Evolutionary conservation across 2,329 filamentous ascomycete species (phyloP), one percentile per base, ranked within the genome.

Genomic region (Phialocephala sp.): DNA sequence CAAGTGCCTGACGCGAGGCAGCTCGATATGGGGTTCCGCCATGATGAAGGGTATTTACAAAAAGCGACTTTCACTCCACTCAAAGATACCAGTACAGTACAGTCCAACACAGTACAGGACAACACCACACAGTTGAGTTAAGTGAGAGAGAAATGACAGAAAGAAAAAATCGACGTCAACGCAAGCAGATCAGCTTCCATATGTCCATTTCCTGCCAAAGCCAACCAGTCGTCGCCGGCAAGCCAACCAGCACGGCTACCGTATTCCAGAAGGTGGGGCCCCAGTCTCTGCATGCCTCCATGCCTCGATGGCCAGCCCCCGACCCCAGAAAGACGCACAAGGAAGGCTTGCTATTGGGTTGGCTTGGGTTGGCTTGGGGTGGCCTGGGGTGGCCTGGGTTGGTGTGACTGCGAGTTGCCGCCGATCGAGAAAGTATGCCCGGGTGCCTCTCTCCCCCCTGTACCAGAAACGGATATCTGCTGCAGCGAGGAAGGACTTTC

Each of bases 11-110:
- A 20, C 11, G 6, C 56, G 62, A 12, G 24, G 41, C 8, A 39
- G 35, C 36, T 59, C 59, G 47, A 59, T 22, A 24, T 62, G 62
- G 24, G 52, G 57, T 39, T 64, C 58, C 56, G 50, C 50, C 50
- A 54, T 54, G 24, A 52, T 52, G 24, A 15, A 8, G 12, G 5
- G 3, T 32, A 1, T 54, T 35, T 27, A 54, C 22, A 27, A 54
- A 15, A 15, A 22, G 11, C 18, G 14, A 15, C n/a, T n/a, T n/a
- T n/a, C n/a, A n/a, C n/a, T n/a, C n/a, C n/a, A n/a, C n/a, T 18
- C 8, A 18, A 54, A 9, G 50, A 37, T 32, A 15, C 12, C 2
- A 45, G 18, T 32, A 32, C 2, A 45, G 18, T 32, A 32, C 27
- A 32, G 27, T 32, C 27, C 3, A 32, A 32, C 27, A 32, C 27